These are phyloP conservation scores for Graphiopsis chlorocephala DNA, from an alignment of 2,329 filamentous ascomycete genomes.

Conservation along the genomic window DNA sequence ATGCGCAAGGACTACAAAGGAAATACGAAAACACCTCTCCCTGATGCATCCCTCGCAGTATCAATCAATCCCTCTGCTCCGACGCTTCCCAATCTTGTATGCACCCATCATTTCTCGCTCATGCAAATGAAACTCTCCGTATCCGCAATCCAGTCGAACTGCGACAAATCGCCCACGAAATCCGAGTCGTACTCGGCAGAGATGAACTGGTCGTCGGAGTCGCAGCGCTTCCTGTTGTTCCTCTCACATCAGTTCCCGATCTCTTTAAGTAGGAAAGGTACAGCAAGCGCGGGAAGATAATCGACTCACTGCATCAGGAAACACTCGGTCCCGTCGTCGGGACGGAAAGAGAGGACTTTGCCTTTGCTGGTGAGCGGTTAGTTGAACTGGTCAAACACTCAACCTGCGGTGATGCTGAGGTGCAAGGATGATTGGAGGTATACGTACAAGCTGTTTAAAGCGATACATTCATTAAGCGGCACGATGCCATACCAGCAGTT, in stretches of 20 bases:
- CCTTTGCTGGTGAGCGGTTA: constrained; percentile 25
- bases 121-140: constrained; percentile 28
- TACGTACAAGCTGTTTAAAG: constrained; percentile 31
- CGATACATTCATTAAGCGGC: constrained; percentile 27
- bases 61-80: too few species aligned
- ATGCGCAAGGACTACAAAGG: background rate
- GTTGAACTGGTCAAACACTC: too few species aligned
- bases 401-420: background rate
- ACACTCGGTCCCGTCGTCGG: constrained; percentile 27
- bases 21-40: background rate
- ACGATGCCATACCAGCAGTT: constrained; percentile 24
- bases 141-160: constrained; percentile 24
- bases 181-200: background rate
- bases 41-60: background rate
- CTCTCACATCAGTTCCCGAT: background rate
- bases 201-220: constrained; percentile 5
- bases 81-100: too few species aligned
- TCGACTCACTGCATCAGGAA: constrained; percentile 30
- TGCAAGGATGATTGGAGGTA: too few species aligned
- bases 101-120: background rate
- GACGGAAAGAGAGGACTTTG: constrained; percentile 23
- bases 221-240: constrained; percentile 1
- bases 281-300: background rate
- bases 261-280: background rate
- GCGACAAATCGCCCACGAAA: constrained; percentile 23